Percentiles rank a stretch among this genome's conserved stretches.
Evolutionary conservation across 306 rosid genomes (phyloP).

Genomic region (Vigna trinervia): DNA sequence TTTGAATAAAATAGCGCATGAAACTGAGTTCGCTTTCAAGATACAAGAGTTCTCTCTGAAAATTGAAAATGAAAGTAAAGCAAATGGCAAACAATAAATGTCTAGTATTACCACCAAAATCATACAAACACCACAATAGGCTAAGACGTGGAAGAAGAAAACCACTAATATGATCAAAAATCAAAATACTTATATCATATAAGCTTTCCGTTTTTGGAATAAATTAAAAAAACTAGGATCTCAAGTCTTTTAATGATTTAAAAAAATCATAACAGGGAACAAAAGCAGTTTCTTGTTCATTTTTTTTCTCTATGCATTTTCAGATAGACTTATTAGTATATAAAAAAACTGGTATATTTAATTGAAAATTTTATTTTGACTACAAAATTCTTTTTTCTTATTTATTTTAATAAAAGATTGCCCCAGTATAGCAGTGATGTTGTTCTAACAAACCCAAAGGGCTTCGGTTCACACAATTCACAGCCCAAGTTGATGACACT

Average conservation of each 20-base stretch:
- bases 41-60: constrained; percentile 22
- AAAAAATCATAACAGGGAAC: too few species aligned
- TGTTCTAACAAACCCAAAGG: too few species aligned
- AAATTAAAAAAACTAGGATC: constrained; percentile 12
- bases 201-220: background rate
- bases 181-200: constrained; percentile 25
- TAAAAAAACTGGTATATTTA: background rate
- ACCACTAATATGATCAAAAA: constrained; percentile 25
- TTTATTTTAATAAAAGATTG: too few species aligned
- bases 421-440: too few species aligned
- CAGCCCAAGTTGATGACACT: too few species aligned
- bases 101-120: constrained; percentile 21
- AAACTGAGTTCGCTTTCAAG: constrained; percentile 9
- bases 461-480: too few species aligned
- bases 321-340: background rate
- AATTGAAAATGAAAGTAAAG: constrained; percentile 21
- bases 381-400: too few species aligned
- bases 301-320: background rate
- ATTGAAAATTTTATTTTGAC: too few species aligned
- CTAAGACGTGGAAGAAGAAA: constrained; percentile 9
- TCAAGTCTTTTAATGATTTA: too few species aligned
- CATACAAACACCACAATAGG: constrained; percentile 15
- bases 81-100: background rate
- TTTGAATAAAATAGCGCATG: background rate
- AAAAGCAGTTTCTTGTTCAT: too few species aligned